Conservation (phyloP, 306 rosid genomes). For the Acacia crassicarpa region DNA sequence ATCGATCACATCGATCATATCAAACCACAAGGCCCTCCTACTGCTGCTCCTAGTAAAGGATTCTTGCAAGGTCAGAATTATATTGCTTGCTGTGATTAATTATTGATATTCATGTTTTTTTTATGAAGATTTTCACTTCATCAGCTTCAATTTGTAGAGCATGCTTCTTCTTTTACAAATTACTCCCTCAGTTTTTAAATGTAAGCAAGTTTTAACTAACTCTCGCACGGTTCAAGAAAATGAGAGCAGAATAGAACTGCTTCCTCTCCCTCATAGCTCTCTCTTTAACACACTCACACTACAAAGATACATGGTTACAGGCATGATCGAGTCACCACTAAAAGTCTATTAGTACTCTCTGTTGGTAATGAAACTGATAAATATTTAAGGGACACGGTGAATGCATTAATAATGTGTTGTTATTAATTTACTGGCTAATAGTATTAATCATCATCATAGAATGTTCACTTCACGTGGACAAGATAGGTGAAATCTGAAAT, state of each 20-base stretch:
- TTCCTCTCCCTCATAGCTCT: not conserved
- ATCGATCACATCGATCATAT: not conserved
- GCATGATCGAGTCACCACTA: constrained; percentile 4
- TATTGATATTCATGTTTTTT: not conserved
- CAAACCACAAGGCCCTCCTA: not conserved
- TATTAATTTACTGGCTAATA: constrained; percentile 9
- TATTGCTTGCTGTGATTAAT: not conserved
- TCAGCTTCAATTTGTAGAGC: not conserved
- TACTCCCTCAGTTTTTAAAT: not conserved
- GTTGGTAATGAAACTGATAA: constrained; percentile 17
- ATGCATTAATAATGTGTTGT: not conserved
- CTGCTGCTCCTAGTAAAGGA: not conserved
- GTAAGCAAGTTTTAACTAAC: not conserved
- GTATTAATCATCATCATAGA: not conserved
- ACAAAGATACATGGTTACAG: not conserved
- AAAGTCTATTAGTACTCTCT: not conserved
- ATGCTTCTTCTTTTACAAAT: not conserved
- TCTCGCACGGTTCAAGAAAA: not conserved
- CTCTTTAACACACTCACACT: not conserved
- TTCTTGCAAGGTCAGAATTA: constrained; percentile 15
- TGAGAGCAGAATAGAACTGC: not conserved
- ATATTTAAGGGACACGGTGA: not conserved
- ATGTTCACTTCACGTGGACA: constrained; percentile 56
- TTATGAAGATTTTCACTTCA: not conserved
- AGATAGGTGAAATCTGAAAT: constrained; percentile 35